phyloP scores from a whole-genome alignment of 164 flowering plant genomes.

The Berberis vulgaris region DNA sequence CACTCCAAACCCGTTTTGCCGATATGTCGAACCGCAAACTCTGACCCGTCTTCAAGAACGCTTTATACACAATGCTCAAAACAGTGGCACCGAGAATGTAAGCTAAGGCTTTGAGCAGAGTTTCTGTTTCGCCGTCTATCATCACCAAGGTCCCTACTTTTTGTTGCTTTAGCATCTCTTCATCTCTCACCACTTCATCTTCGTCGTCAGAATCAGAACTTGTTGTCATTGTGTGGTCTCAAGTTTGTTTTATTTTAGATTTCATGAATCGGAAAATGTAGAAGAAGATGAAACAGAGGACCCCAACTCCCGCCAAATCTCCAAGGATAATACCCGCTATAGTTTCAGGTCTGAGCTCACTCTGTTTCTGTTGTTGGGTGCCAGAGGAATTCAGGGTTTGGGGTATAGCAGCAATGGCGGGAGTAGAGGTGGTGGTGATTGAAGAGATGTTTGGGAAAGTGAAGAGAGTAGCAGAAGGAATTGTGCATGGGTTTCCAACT shows the following conservation, averaged over 20 bases:
- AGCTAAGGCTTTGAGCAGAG: constrained; percentile 82
- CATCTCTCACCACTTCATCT: constrained; percentile 9
- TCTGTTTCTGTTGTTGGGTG: background rate
- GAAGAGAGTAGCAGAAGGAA: constrained; percentile 52
- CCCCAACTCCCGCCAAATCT: constrained; percentile 46
- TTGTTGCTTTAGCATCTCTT: constrained; percentile 8
- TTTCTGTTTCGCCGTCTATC: constrained; percentile 70
- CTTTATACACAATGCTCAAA: constrained; percentile 88
- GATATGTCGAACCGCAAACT: constrained; percentile 72
- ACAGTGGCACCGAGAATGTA: constrained; percentile 86
- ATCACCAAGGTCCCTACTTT: constrained; percentile 51
- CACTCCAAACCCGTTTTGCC: constrained; percentile 58
- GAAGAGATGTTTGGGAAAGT: constrained; percentile 40
- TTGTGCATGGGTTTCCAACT: constrained; percentile 42
- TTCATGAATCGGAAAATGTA: constrained; percentile 41
- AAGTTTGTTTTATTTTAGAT: constrained; percentile 14
- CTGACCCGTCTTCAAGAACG: constrained; percentile 64
- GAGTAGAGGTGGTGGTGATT: constrained; percentile 29
- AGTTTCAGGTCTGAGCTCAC: constrained; percentile 28
- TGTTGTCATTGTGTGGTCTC: constrained; percentile 33
- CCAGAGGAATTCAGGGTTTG: constrained; percentile 14
- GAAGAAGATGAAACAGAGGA: constrained; percentile 36
- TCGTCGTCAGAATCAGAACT: constrained; percentile 14
- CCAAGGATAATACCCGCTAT: constrained; percentile 48
- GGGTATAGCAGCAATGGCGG: constrained; percentile 69